Evolutionary conservation across 768 basidiomycete species (phyloP), one percentile per base, ranked within the genome.

Genomic region (Roridomyces roridus): DNA sequence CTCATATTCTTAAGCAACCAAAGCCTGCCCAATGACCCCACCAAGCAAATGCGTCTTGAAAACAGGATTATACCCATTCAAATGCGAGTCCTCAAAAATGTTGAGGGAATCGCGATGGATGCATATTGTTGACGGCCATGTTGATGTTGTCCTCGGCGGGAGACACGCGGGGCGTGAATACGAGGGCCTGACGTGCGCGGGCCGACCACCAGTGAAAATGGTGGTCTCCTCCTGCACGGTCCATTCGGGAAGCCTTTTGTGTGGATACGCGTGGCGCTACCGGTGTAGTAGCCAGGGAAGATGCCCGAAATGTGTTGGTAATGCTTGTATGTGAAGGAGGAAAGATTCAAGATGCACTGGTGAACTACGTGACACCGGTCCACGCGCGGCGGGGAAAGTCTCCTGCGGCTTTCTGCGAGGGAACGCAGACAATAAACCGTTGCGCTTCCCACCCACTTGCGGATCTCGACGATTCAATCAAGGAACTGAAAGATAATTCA

Each of bases 281-380:
- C 82, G 1, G 80, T 82, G 63, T 83, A 85, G 61, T 85, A 85
- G 0, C 83, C 82, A 15, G 82, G 82, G 71, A 80, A 83, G 51
- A 83, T 83, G 2, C 76, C 81, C 82, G 10, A n/a, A n/a, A n/a
- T 34, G 11, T 15, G 31, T 46, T 48, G 26, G 36, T 14, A 20
- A 36, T 26, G 20, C 34, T 35, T 28, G 34, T 39, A n/a, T n/a
- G 43, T 4, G 26, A 25, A 18, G 29, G 31, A 40, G 31, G 23
- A 12, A 39, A 25, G 35, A 21, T 9, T 11, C 12, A 21, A n/a
- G 15, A 71, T 77, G 28, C 63, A 82, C 81, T 79, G 11, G 80
- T 82, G 47, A 85, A 83, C 55, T 83, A 80, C 0, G 75, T 78
- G 9, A 85, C 81, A 20, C 82, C 83, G 51, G 79, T 76, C 81